Conservation (phyloP, 1,284 basidiomycete species). For the Ceratobasidium sp. region DNA sequence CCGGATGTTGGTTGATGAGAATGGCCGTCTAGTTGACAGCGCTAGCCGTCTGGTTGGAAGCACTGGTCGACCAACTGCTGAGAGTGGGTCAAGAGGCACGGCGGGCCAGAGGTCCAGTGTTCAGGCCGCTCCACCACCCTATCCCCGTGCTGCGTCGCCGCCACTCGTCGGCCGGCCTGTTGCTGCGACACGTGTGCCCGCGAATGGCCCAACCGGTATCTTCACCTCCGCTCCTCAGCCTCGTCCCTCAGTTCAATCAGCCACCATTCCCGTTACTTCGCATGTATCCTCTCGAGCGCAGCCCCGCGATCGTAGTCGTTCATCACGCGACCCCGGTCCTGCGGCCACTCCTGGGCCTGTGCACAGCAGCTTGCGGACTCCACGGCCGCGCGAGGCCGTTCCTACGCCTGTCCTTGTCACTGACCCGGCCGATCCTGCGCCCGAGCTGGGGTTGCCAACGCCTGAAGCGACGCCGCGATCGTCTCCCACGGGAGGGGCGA, state of each 20-base stretch:
- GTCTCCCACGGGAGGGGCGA: slow-evolving; percentile 31
- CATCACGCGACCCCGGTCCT: slow-evolving; percentile 9
- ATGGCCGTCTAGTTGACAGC: slow-evolving; percentile 12
- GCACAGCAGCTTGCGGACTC: slow-evolving; percentile 15
- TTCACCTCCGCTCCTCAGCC: slow-evolving; percentile 7
- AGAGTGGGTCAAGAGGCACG: slow-evolving; percentile 1
- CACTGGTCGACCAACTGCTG: not conserved
- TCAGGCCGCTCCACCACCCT: slow-evolving; percentile 16
- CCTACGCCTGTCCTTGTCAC: not conserved
- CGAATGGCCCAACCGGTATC: slow-evolving; percentile 23
- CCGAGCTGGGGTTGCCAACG: slow-evolving; percentile 32
- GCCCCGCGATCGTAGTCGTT: slow-evolving; percentile 17
- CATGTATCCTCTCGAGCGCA: slow-evolving; percentile 7
- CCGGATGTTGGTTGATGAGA: slow-evolving; percentile 19
- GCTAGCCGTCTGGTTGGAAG: slow-evolving; percentile 4
- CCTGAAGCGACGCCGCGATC: slow-evolving; percentile 37
- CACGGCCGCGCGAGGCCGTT: slow-evolving; percentile 14
- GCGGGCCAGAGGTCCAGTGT: slow-evolving; percentile 24
- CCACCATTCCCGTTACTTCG: not conserved
- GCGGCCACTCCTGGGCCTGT: not conserved
- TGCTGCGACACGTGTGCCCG: slow-evolving; percentile 24
- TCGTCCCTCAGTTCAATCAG: slow-evolving; percentile 10
- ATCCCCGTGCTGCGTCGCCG: slow-evolving; percentile 36
- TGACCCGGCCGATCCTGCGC: not conserved
- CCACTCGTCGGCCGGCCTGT: slow-evolving; percentile 37